phyloP scores from a whole-genome alignment of 2,329 filamentous ascomycete genomes.

The Phymatotrichopsis omnivora region DNA sequence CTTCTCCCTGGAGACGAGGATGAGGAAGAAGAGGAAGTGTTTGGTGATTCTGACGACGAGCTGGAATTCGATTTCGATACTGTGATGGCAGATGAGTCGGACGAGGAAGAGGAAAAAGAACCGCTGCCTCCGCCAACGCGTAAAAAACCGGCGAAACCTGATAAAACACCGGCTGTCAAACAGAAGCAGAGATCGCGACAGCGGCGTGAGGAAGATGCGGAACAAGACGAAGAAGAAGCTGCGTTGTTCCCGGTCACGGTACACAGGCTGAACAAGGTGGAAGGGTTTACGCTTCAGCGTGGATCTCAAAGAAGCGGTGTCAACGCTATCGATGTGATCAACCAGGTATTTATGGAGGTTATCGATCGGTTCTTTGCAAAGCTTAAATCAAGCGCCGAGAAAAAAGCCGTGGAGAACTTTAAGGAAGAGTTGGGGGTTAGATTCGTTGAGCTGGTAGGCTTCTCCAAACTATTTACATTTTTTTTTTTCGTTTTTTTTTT shows the following conservation, averaged over 20 bases:
- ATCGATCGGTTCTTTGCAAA: conserved; percentile 20
- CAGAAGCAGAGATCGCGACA: conserved; percentile 20
- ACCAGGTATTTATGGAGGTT: conserved; percentile 19
- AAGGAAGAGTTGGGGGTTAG: conserved; percentile 28
- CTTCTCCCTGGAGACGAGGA: not conserved
- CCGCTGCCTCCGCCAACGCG: conserved; percentile 3
- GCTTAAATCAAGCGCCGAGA: conserved; percentile 9
- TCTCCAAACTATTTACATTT: no score
- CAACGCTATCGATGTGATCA: conserved; percentile 25
- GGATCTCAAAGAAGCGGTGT: conserved; percentile 18
- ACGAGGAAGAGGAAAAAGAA: conserved; percentile 19
- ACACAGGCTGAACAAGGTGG: conserved; percentile 15
- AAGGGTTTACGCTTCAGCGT: conserved; percentile 6
- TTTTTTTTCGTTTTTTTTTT: not conserved
- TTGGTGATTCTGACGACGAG: conserved; percentile 5
- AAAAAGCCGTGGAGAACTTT: conserved; percentile 25
- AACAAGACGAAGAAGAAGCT: not conserved
- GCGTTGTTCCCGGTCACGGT: conserved; percentile 16
- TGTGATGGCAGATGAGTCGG: conserved; percentile 10
- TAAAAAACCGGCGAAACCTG: not conserved
- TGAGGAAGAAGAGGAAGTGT: conserved; percentile 8
- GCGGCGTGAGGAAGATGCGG: not conserved
- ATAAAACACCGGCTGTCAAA: not conserved
- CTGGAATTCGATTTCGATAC: conserved; percentile 13
- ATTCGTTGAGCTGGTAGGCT: conserved; percentile 27